Evolutionary conservation across 306 rosid species (phyloP), one percentile per base, ranked within the genome.

Genomic region (Acacia melanoxylon): DNA sequence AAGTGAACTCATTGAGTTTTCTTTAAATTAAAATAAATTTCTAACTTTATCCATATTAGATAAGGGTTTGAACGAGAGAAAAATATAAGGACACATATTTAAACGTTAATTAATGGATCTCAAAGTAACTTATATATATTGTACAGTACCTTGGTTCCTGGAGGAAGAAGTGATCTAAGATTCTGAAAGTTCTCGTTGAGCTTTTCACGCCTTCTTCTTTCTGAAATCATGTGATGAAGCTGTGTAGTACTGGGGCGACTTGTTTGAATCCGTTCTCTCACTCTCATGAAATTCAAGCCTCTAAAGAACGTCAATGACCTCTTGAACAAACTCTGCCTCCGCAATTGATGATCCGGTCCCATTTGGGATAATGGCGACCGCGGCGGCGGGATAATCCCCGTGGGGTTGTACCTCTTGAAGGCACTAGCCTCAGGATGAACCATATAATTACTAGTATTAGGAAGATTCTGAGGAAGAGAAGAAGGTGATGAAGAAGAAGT

Each of bases 161-260:
- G 58, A 24, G 75, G 75, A 71, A 71, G 75, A 2, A 71, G 75
- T 6, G 58, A 71, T 71, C 75, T 44, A 14, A 71, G 75, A 45
- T 37, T n/a, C 14, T 71, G 75, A 45, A 71, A 71, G 58, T 71
- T 71, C 40, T 71, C 75, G 27, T 71, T 71, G 40, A 71, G 75
- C 75, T 71, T 71, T 31, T 71, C 75, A 45, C 75, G 75, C 58
- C 75, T 71, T 45, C 75, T 71, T 45, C 75, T 71, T 31, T 71
- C 75, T 5, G 75, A 71, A 0, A 71, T 71, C 75, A 71, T 71
- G 58, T 71, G 75, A 44, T 71, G 75, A 44, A 71, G 58, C 22
- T 71, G 75, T 14, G 75, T 71, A 15, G 12, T 22, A 19, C 37
- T 71, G 40, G 75, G 75, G n/a, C 75, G 56, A 44, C 40, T 45